These are phyloP conservation scores for Claviceps pusilla DNA, from an alignment of 2,329 filamentous ascomycete genomes.

Conservation along the genomic window DNA sequence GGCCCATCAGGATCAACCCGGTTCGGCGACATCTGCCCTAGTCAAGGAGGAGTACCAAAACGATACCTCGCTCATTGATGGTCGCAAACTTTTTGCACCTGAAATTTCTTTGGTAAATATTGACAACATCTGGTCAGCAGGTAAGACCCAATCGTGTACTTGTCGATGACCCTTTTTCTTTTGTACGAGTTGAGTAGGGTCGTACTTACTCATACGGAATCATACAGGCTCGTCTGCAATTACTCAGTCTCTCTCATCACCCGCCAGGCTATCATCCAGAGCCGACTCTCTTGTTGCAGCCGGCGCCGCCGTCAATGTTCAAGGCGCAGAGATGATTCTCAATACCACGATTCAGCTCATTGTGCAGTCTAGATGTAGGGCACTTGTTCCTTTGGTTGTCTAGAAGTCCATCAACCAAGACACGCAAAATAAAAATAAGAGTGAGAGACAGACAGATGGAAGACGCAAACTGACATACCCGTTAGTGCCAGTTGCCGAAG, in stretches of 20 bases:
- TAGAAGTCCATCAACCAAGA: too few relatives aligned
- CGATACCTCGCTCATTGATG: conserved; percentile 10
- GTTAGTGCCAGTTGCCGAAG: conserved; percentile 10
- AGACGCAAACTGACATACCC: too few relatives aligned
- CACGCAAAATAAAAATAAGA: background rate
- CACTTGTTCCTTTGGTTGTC: too few relatives aligned
- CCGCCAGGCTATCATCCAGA: conserved; percentile 4
- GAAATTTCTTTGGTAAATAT: conserved; percentile 11
- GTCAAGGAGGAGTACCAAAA: conserved; percentile 9
- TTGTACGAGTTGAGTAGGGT: too few relatives aligned
- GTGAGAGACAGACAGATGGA: background rate
- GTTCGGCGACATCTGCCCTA: conserved; percentile 7
- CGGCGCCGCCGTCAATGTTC: conserved; percentile 9
- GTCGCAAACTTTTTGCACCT: conserved; percentile 8
- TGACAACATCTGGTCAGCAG: conserved; percentile 9
- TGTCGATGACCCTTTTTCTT: background rate
- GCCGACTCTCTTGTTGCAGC: conserved; percentile 10
- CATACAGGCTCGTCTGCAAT: conserved; percentile 1
- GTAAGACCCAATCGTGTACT: background rate
- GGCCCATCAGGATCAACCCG: conserved; percentile 11
- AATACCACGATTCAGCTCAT: conserved; percentile 11
- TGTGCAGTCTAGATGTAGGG: conserved; percentile 2
- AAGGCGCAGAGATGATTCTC: conserved; percentile 9
- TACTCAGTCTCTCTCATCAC: background rate
- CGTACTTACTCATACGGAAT: background rate